Evolutionary conservation across 2,329 filamentous ascomycete genomes (phyloP).

Genomic region (Colletotrichum filicis): DNA sequence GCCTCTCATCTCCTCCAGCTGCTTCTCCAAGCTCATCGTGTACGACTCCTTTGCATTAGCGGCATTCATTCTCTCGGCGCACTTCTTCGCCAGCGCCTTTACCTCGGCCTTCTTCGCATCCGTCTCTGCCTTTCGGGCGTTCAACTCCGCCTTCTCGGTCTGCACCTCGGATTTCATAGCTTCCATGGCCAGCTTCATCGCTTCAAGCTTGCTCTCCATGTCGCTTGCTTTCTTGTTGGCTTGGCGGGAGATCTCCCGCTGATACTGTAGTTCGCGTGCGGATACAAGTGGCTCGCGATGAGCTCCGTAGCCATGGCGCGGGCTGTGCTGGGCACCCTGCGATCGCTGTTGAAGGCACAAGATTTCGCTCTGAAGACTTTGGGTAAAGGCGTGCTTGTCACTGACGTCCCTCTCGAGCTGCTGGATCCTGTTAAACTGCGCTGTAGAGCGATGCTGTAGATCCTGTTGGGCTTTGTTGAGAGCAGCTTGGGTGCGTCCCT

Average conservation of each 20-base stretch:
- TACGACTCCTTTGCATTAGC: background rate
- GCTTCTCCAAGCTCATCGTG: background rate
- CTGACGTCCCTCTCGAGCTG: too few relatives aligned
- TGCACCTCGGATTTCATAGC: background rate
- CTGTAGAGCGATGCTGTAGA: too few relatives aligned
- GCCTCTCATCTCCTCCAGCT: conserved; percentile 6
- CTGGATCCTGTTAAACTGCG: too few relatives aligned
- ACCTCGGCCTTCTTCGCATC: background rate
- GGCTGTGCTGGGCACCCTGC: background rate
- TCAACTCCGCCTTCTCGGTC: background rate
- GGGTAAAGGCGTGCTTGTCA: too few relatives aligned
- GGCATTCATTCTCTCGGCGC: background rate
- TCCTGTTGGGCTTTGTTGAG: too few relatives aligned
- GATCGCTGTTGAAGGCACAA: background rate
- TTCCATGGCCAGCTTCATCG: background rate
- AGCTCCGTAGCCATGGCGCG: background rate
- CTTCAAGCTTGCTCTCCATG: conserved; percentile 8
- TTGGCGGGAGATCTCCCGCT: background rate
- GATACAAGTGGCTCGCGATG: background rate
- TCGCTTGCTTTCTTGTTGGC: background rate
- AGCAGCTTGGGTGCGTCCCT: too few relatives aligned
- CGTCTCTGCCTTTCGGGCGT: fast-evolving
- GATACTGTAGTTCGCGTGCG: background rate
- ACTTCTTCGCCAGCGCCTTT: background rate
- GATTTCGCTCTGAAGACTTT: too few relatives aligned